phyloP scores from a whole-genome alignment of 2,329 filamentous ascomycete species.

The Botrytis squamosa region DNA sequence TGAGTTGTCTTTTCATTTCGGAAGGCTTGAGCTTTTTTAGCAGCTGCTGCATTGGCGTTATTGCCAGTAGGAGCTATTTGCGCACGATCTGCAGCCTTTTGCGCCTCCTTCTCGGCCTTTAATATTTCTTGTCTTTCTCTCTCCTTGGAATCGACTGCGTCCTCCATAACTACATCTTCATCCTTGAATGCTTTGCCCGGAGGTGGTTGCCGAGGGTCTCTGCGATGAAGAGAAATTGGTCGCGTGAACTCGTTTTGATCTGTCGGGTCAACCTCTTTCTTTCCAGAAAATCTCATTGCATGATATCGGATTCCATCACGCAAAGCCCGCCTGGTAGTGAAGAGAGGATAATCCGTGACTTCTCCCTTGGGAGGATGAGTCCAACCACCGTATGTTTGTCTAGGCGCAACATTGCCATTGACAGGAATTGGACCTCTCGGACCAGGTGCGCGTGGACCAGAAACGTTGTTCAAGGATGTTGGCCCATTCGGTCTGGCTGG shows the following conservation, averaged over 20 bases:
- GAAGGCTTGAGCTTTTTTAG: constrained; percentile 55
- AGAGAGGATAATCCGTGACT: constrained; percentile 63
- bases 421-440: constrained; percentile 33
- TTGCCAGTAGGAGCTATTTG: constrained; percentile 85
- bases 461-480: constrained; percentile 22
- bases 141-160: constrained; percentile 55
- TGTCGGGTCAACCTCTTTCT: constrained; percentile 66
- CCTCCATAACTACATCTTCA: constrained; percentile 46
- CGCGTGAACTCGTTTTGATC: constrained; percentile 78
- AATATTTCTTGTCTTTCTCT: constrained; percentile 64
- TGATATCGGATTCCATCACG: constrained; percentile 81
- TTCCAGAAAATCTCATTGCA: constrained; percentile 69
- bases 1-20: constrained; percentile 84
- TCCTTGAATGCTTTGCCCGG: constrained; percentile 64
- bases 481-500: constrained; percentile 14
- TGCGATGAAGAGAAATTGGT: constrained; percentile 83
- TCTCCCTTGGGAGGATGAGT: constrained; percentile 50
- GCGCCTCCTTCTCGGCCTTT: constrained; percentile 78
- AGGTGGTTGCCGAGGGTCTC: constrained; percentile 73
- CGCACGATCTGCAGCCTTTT: constrained; percentile 82
- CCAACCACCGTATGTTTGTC: constrained; percentile 55
- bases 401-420: constrained; percentile 16
- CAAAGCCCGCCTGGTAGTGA: constrained; percentile 78
- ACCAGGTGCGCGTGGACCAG: constrained; percentile 14
- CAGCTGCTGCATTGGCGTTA: constrained; percentile 42